A percentile compares a stretch with the other conserved stretches of the same genome.
These are phyloP conservation scores for Sherardia arvensis DNA, from an alignment of 257 asterid species.

Conservation along the genomic window DNA sequence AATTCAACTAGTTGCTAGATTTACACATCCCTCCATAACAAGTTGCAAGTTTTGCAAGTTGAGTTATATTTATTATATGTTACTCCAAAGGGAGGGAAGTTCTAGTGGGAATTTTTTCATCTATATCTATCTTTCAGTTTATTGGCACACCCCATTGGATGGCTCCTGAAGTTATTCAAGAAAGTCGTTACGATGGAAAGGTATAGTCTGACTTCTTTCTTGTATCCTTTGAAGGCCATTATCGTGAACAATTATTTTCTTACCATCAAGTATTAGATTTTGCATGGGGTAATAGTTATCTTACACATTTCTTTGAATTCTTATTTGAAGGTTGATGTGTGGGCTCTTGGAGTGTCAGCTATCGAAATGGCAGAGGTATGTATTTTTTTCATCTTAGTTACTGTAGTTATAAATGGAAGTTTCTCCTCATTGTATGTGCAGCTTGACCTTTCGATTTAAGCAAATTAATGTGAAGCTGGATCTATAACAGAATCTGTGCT, in stretches of 20 bases:
- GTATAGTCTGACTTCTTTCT: conserved; percentile 22
- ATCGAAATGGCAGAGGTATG: conserved; percentile 99
- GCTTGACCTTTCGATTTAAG: neutral
- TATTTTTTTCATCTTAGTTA: neutral
- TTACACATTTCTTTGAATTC: conserved; percentile 3
- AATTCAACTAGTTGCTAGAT: neutral
- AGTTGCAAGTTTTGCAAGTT: neutral
- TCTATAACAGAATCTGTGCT: neutral
- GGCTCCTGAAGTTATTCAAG: conserved; percentile 99
- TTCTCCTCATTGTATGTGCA: conserved; percentile 1
- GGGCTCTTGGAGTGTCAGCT: conserved; percentile 99
- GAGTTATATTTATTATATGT: neutral
- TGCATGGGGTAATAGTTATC: neutral
- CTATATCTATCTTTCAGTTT: conserved; percentile 37
- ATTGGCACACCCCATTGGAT: conserved; percentile 99
- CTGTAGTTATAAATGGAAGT: neutral
- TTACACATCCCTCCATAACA: neutral
- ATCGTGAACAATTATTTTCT: neutral
- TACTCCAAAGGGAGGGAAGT: neutral
- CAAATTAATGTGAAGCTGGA: neutral
- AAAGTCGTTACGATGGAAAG: conserved; percentile 98
- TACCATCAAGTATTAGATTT: neutral
- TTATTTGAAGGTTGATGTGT: conserved; percentile 80
- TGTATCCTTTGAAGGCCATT: conserved; percentile 2
- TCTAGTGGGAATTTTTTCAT: neutral